Evolutionary conservation across 2,329 filamentous ascomycete genomes (phyloP), one percentile per base, ranked within the genome.

Genomic region (Aureobasidium sp.): DNA sequence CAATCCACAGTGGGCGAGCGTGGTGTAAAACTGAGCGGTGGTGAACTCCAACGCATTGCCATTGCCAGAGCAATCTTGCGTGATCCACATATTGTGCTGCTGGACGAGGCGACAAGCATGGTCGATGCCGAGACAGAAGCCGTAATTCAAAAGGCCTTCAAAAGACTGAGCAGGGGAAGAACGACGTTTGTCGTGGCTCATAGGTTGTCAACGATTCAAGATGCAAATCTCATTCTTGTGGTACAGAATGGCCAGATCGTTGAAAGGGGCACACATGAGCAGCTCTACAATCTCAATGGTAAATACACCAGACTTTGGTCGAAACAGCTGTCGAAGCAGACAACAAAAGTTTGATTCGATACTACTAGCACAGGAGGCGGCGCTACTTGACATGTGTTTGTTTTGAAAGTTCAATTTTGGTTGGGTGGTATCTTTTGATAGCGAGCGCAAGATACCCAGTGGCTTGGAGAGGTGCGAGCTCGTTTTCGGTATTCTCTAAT

Each of bases 181-280:
- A 89, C 88, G 0, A 86, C 90, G 0, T 82, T 94, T n/a, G 83
- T 91, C 45, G 89, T 93, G 52, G 91, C 90, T 0, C 88, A 91
- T 70, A 79, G 88, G 3, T 77, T 91, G 2, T 89, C 86, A 0
- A 91, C 88, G 0, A 88, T 91, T 68, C 87, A 85, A 71, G 84
- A 88, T 65, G 90, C 90, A 3, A 87, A 95, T 69, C 83, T 85
- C 40, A 95, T 95, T 60, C 78, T 91, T 8, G 90, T 95, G 0
- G 73, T 95, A 59, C 81, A 87, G 53, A 82, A 87, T 67, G 91
- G 91, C 1, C 75, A 80, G 58, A 82, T 91, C 0, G 80, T 87
- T 9, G 90, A 96, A 71, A 78, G 86, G 66, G 91, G 91, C 0
- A 90, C 83, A 0, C 91, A 96, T 66, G 83, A 90, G 7, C 81